Percentiles rank a stretch among this genome's conserved stretches.
phyloP scores from a whole-genome alignment of 2,329 filamentous ascomycete genomes.

The Arthroderma sp. region DNA sequence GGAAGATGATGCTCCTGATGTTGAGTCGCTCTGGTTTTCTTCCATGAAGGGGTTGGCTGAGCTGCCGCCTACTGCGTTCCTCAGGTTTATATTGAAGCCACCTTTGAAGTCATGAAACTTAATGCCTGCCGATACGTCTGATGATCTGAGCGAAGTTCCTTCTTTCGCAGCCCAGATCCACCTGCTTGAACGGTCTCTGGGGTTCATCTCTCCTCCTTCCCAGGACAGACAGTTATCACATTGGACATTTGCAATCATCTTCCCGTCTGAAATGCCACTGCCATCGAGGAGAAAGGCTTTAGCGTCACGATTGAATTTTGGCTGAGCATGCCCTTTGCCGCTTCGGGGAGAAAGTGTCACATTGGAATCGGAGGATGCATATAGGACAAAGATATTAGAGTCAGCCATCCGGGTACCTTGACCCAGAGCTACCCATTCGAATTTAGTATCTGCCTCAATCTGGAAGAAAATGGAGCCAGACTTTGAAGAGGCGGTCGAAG shows the following conservation, averaged over 20 bases:
- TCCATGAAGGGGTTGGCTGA: conserved; percentile 21
- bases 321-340: conserved; percentile 32
- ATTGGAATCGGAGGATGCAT: conserved; percentile 39
- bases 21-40: background rate
- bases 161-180: conserved; percentile 41
- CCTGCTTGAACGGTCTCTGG: conserved; percentile 28
- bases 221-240: conserved; percentile 43
- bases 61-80: conserved; percentile 37
- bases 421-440: conserved; percentile 44
- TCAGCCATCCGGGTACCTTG: conserved; percentile 42
- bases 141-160: conserved; percentile 36
- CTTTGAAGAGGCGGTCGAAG: conserved; percentile 37
- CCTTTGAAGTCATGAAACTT: conserved; percentile 32
- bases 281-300: conserved; percentile 40
- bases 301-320: conserved; percentile 29
- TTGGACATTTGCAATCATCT: conserved; percentile 44
- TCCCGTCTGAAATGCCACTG: conserved; percentile 38
- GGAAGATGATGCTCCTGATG: background rate
- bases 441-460: conserved; percentile 39
- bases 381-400: conserved; percentile 47
- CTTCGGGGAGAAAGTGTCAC: conserved; percentile 45
- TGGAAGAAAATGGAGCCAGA: conserved; percentile 47
- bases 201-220: conserved; percentile 40
- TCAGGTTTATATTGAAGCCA: conserved; percentile 35
- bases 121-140: conserved; percentile 32